These are phyloP conservation scores for Dipodascus albidus DNA, from an alignment of 805 yeast species.

Conservation along the genomic window DNA sequence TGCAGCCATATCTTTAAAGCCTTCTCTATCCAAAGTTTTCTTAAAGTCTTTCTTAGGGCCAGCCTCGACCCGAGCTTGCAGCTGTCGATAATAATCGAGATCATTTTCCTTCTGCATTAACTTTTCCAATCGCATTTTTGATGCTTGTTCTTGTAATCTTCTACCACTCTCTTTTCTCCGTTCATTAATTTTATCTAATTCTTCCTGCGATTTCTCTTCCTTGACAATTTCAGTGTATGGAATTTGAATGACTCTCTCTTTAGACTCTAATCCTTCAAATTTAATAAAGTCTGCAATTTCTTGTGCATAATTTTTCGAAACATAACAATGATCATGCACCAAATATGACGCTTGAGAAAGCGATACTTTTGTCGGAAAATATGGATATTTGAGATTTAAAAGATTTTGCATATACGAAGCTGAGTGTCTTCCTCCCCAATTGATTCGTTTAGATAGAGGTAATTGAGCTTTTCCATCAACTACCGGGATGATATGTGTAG, in stretches of 20 bases:
- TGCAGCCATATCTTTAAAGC: slow-evolving; percentile 65
- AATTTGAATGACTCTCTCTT: slow-evolving; percentile 74
- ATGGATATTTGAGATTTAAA: slow-evolving; percentile 77
- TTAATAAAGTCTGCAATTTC: slow-evolving; percentile 51
- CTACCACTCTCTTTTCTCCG: slow-evolving; percentile 77
- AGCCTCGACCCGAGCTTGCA: slow-evolving; percentile 39
- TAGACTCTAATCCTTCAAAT: slow-evolving; percentile 48
- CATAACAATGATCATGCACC: slow-evolving; percentile 68
- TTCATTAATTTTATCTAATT: slow-evolving; percentile 62
- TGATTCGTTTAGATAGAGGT: slow-evolving; percentile 64
- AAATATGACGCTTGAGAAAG: slow-evolving; percentile 52
- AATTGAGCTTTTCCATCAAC: slow-evolving; percentile 55
- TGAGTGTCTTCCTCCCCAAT: slow-evolving; percentile 83
- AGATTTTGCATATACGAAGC: slow-evolving; percentile 50
- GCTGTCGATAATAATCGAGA: slow-evolving; percentile 50
- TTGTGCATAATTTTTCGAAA: slow-evolving; percentile 52
- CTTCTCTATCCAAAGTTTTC: slow-evolving; percentile 52
- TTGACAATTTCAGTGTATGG: slow-evolving; percentile 53
- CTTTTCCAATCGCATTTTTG: slow-evolving; percentile 69
- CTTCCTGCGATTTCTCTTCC: slow-evolving; percentile 74
- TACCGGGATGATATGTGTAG: slow-evolving; percentile 76
- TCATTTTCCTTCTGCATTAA: slow-evolving; percentile 73
- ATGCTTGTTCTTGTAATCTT: slow-evolving; percentile 87
- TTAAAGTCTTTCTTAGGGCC: slow-evolving; percentile 39
- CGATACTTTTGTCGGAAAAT: slow-evolving; percentile 68